Base-by-base conservation (phyloP, 352 stramenopile genomes). In the Pythium dissotocum region DNA sequence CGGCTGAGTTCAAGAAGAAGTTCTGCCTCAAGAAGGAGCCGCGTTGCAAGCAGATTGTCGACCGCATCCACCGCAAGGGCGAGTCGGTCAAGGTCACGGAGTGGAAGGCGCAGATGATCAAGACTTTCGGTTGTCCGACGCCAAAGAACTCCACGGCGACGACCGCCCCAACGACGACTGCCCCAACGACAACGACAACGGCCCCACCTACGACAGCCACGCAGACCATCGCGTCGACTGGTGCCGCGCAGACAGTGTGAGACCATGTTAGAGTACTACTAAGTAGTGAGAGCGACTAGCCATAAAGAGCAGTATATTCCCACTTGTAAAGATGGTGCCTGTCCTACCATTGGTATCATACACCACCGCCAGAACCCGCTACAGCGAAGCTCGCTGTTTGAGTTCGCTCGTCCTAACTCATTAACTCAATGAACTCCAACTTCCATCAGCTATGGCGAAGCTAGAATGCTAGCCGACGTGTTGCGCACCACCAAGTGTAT, bases 21-120 rank as follows among this genome's bases (percentile, higher is more conserved):
- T 77, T 77, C 32, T 16, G 53, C n/a, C 36, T 71, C 12, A 61
- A 38, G n/a, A 61, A 61, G 44, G 65, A 72, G 35, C 70, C 70
- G n/a, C 67, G 61, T 8, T 77, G 70, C 61, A 67, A 68, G 48
- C 48, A 58, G 18, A 69, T 77, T 36, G 36, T 73, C 5, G 61
- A 73, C 38, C 49, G 54, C 32, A 62, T 77, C 52, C 40, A 36
- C 14, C 30, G 38, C 38, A 51, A 48, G 12, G 48, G 33, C 13
- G 60, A 67, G 24, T 28, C 46, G 2, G 32, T 71, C 38, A 51
- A 56, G 44, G 44, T 77, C 36, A 55, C 70, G 14, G 61, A 64
- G 26, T 77, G 70, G 70, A 67, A 69, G 54, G 30, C 52, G 13
- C 32, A 62, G 21, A 70, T 77, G 65, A 33, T 70, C 5, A 32